Base-by-base conservation (phyloP, 2,329 filamentous ascomycete genomes). In the Fusarium secorum region DNA sequence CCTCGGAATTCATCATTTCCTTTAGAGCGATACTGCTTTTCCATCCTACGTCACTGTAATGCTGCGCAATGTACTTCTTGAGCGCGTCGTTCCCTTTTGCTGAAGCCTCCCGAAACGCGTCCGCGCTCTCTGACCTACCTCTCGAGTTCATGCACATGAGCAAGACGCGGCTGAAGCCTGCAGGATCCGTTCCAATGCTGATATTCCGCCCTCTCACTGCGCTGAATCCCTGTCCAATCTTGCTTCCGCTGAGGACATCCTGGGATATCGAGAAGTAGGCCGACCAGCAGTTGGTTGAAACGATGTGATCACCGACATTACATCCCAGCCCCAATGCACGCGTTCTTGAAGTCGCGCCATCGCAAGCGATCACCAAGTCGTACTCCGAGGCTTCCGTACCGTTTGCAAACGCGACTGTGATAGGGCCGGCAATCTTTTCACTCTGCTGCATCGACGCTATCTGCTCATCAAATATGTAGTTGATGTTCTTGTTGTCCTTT, bases 1-100 rank as follows among this genome's bases (percentile, higher is more conserved):
- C 82, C 4, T 79, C 73, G 0, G 80, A 48, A 35, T 36, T 61
- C 61, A 65, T 54, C 77, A 84, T 80, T 3, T 76, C 79, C 6
- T 76, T 67, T 20, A 84, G 63, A 1, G 83, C 74, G 11, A 80
- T 74, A 1, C 74, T 67, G 15, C 75, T 73, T 41, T 82, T 78
- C 87, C 87, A 89, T 0, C 84, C 86, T 0, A 79, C 81, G 20
- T 79, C 82, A 5, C 75, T 64, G 39, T 85, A 84, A 3, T 83
- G 68, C 33, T 83, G 79, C 22, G 76, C 71, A 28, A 85, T 73
- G 5, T 80, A 76, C 1, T 76, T 68, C 61, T 86, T 86, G 8
- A 71, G 56, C 3, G 59, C 53, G 7, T 68, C 26, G 9, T 63
- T 67, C 2, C 74, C 75, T 42, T 75, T 33, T 28, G 77, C 79